These are phyloP conservation scores for Nakazawaea ishiwadae DNA, from an alignment of 805 yeast species.

Conservation along the genomic window DNA sequence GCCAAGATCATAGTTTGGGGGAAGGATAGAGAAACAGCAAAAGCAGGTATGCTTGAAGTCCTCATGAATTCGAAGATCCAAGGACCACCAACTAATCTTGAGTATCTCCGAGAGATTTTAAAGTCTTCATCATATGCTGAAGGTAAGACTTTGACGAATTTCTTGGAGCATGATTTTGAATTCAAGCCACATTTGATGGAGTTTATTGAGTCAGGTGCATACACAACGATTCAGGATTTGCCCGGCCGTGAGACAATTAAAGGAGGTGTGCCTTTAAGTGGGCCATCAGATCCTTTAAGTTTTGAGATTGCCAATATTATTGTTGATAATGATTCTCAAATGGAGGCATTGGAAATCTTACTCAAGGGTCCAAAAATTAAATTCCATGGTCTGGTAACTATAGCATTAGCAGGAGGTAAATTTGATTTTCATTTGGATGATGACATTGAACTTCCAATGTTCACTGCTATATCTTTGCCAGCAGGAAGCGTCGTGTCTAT, in stretches of 20 bases:
- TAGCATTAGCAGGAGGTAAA: slow-evolving; percentile 22
- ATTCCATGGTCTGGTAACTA: slow-evolving; percentile 20
- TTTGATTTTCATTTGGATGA: slow-evolving; percentile 17
- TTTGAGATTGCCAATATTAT: slow-evolving; percentile 23
- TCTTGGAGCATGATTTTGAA: slow-evolving; percentile 16
- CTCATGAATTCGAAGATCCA: slow-evolving; percentile 17
- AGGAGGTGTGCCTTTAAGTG: slow-evolving; percentile 24
- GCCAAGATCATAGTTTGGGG: slow-evolving; percentile 26
- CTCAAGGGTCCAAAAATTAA: slow-evolving; percentile 23
- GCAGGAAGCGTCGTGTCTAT: slow-evolving; percentile 19
- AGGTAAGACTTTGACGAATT: slow-evolving; percentile 20
- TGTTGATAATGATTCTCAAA: slow-evolving; percentile 19
- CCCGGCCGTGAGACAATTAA: slow-evolving; percentile 25
- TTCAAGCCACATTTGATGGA: slow-evolving; percentile 22
- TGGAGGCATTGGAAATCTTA: slow-evolving; percentile 22
- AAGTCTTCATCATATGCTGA: slow-evolving; percentile 13
- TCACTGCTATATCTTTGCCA: slow-evolving; percentile 19
- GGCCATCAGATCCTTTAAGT: slow-evolving; percentile 24
- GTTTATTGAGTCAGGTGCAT: slow-evolving; percentile 37
- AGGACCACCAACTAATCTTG: slow-evolving; percentile 25
- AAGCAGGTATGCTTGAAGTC: slow-evolving; percentile 18
- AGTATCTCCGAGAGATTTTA: slow-evolving; percentile 20
- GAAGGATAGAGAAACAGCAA: slow-evolving; percentile 17
- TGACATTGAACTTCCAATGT: slow-evolving; percentile 18
- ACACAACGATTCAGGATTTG: slow-evolving; percentile 49